Conservation (phyloP, 208 protist genomes). For the Blastocrithidia nonstop region DNA sequence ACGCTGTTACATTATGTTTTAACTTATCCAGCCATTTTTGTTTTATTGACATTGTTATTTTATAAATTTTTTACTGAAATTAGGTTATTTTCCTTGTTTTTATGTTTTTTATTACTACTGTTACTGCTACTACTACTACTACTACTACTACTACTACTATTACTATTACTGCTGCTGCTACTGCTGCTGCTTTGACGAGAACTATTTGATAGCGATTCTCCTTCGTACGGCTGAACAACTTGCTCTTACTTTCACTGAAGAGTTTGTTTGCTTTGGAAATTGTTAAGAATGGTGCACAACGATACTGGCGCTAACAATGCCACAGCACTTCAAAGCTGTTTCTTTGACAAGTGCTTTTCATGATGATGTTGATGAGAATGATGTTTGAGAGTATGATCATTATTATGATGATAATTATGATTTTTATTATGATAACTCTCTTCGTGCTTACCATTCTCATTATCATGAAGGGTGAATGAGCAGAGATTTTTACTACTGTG, state of each 20-base stretch:
- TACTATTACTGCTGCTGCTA: slow-evolving; percentile 5
- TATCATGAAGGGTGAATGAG: too few relatives aligned
- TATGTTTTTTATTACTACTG: slow-evolving; percentile 1
- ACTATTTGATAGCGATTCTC: slow-evolving; percentile 12
- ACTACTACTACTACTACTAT: slow-evolving; percentile 1
- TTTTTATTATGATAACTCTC: too few relatives aligned
- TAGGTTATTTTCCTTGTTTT: background rate
- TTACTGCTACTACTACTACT: slow-evolving; percentile 5
- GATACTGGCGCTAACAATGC: slow-evolving; percentile 18
- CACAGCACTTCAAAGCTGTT: too few relatives aligned
- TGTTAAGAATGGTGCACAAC: slow-evolving; percentile 54
- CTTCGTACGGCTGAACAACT: slow-evolving; percentile 52
- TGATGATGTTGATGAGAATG: too few relatives aligned
- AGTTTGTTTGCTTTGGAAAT: slow-evolving; percentile 23
- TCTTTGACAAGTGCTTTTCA: too few relatives aligned
- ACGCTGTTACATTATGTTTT: too few relatives aligned
- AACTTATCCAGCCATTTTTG: background rate
- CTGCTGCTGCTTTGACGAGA: slow-evolving; percentile 1
- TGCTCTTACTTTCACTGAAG: slow-evolving; percentile 46
- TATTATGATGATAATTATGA: too few relatives aligned
- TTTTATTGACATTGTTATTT: background rate
- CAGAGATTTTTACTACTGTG: too few relatives aligned
- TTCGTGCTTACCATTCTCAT: too few relatives aligned
- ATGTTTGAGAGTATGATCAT: too few relatives aligned
- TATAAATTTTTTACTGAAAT: too few relatives aligned